These are phyloP conservation scores for Leptomonas seymouri DNA, from an alignment of 208 protist genomes.

Conservation along the genomic window DNA sequence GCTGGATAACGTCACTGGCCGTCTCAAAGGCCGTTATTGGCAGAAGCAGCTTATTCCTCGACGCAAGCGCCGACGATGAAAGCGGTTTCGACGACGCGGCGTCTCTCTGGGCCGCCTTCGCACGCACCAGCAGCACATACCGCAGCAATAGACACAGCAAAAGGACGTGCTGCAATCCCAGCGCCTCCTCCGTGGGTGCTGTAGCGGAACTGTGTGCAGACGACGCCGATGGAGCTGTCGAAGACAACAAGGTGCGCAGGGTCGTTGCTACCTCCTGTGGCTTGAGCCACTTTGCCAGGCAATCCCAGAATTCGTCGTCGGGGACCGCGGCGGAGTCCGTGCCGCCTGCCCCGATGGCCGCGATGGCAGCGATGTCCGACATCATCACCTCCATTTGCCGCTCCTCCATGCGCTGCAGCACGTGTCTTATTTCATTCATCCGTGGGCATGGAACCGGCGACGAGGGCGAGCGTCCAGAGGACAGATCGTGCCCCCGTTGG, in stretches of 20 bases:
- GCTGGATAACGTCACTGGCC: slow-evolving; percentile 26
- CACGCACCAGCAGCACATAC: slow-evolving; percentile 12
- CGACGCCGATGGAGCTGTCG: not conserved
- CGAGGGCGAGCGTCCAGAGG: slow-evolving; percentile 12
- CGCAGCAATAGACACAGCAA: slow-evolving; percentile 30
- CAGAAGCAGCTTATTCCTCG: slow-evolving; percentile 14
- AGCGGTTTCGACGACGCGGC: not conserved
- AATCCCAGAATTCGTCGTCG: slow-evolving; percentile 28
- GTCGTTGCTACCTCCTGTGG: slow-evolving; percentile 22
- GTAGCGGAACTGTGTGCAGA: not conserved
- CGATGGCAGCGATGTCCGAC: slow-evolving; percentile 34
- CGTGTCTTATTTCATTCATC: slow-evolving; percentile 36
- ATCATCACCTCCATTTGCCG: slow-evolving; percentile 33
- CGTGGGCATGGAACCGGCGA: slow-evolving; percentile 20
- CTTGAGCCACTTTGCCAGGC: slow-evolving; percentile 17
- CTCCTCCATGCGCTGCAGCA: slow-evolving; percentile 55
- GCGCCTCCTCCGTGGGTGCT: slow-evolving; percentile 1
- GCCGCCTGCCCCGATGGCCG: slow-evolving; percentile 24
- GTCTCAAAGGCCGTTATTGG: slow-evolving; percentile 28
- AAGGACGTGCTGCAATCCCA: slow-evolving; percentile 24
- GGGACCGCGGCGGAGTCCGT: slow-evolving; percentile 12
- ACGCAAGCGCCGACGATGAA: slow-evolving; percentile 8
- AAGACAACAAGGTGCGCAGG: slow-evolving; percentile 1
- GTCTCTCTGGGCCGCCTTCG: slow-evolving; percentile 6
- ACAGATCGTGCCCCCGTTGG: slow-evolving; percentile 11